Percentiles rank a stretch among this genome's conserved stretches.
These are phyloP conservation scores for Suillus tomentosus DNA, from an alignment of 768 basidiomycete species.

Conservation along the genomic window DNA sequence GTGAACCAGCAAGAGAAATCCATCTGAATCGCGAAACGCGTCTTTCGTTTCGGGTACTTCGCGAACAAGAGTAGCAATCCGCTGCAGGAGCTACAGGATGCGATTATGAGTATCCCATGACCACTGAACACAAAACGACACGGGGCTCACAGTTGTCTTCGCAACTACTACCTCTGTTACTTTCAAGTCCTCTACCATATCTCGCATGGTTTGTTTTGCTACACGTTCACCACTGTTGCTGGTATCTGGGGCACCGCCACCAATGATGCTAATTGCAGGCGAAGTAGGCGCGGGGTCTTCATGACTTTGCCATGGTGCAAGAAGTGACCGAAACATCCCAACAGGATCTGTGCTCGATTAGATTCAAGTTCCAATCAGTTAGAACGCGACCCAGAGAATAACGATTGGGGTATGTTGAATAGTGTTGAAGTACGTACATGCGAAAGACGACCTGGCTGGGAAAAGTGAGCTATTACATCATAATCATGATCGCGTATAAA, in stretches of 20 bases:
- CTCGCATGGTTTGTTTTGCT: slow-evolving; percentile 55
- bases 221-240: not conserved
- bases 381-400: not conserved
- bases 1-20: slow-evolving; percentile 75
- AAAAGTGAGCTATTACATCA: not conserved
- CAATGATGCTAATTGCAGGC: not conserved
- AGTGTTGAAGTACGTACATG: not conserved
- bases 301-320: slow-evolving; percentile 8
- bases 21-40: slow-evolving; percentile 80
- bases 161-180: slow-evolving; percentile 46
- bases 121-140: not conserved
- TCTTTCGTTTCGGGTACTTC: slow-evolving; percentile 69
- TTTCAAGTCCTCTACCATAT: slow-evolving; percentile 71
- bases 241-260: not conserved
- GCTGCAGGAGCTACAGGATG: slow-evolving; percentile 53
- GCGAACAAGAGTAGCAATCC: slow-evolving; percentile 67
- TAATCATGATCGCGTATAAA: not conserved
- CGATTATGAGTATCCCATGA: not conserved
- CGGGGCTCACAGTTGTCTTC: slow-evolving; percentile 53
- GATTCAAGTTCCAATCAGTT: not conserved
- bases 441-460: not conserved
- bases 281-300: not conserved
- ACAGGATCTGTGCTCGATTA: not conserved
- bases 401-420: not conserved
- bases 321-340: slow-evolving; percentile 11